Base-by-base conservation (phyloP, 352 stramenopile genomes). In the Globisporangium echinulatum region DNA sequence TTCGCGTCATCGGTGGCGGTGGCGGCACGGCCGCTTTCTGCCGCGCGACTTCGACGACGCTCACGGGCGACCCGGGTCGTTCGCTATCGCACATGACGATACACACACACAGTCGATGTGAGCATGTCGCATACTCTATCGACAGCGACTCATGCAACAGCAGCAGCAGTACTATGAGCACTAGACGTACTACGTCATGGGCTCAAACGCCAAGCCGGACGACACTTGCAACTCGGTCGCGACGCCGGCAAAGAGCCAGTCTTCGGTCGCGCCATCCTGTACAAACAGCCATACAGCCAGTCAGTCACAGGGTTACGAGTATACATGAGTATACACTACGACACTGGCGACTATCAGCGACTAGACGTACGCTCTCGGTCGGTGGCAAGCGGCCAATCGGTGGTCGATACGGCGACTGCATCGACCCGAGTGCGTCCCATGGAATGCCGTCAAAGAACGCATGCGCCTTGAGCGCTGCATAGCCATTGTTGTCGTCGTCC, bases 231-330 rank as follows among this genome's bases (percentile, higher is more conserved):
- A 62, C 59, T 95, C 85, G 13, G 85, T 95, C 11, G 85, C 85
- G 25, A 95, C 85, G 53, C 85, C 85, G 7, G 85, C 85, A 66
- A 95, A 95, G 39, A 95, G 64, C 85, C 85, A 95, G 54, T 95
- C 85, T 64, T 95, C 85, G 5, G 83, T 95, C 13, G 85, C 85
- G 10, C 85, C 85, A 71, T 95, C 85, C 82, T 94, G 38, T 7
- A 52, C n/a, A 63, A 25, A 36, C 19, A 57, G 25, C 25, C 4
- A 47, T 46, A 56, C 11, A 51, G 9, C 47, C 14, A 36, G 33
- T 36, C 44, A 47, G 50, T n/a, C 8, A 44, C 2, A 48, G 13
- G 10, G 25, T 33, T 33, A 33, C 25, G 25, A 33, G 25, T 33
- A 3, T 33, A 33, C 25, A 33, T 33, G 25, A 33, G 25, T 33